Percentiles rank a stretch among this genome's conserved stretches.
Conservation (phyloP, 2,329 filamentous ascomycete species). For the Fusarium paranaense region DNA sequence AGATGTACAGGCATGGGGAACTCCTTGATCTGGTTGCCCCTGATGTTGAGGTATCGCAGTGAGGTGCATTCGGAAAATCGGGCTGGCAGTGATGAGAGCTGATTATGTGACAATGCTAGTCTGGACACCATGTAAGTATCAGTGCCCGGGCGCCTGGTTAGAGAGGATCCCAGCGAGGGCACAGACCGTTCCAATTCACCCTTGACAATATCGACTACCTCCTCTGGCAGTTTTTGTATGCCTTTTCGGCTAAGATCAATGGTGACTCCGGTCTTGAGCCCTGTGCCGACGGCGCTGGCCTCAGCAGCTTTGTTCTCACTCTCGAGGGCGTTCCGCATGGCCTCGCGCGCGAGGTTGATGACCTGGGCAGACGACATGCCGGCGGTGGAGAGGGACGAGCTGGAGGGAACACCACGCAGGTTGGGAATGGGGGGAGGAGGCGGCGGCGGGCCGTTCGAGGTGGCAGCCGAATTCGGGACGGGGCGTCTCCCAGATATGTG, state of each 20-base stretch:
- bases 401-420: conserved; percentile 60
- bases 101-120: conserved; percentile 85
- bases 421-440: conserved; percentile 61
- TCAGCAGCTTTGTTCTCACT: conserved; percentile 74
- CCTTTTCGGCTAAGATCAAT: conserved; percentile 82
- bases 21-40: conserved; percentile 78
- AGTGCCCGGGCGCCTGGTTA: conserved; percentile 20
- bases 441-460: conserved; percentile 55
- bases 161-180: conserved; percentile 13
- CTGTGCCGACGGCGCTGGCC: conserved; percentile 67
- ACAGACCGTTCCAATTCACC: conserved; percentile 77
- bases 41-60: conserved; percentile 82
- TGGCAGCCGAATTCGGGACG: conserved; percentile 52
- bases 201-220: conserved; percentile 80
- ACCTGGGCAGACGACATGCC: conserved; percentile 72
- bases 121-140: conserved; percentile 55
- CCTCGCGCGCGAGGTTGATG: conserved; percentile 72
- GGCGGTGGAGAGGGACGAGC: conserved; percentile 60
- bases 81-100: conserved; percentile 74
- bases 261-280: conserved; percentile 77
- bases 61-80: conserved; percentile 82
- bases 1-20: conserved; percentile 66
- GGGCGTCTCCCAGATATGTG: conserved; percentile 54
- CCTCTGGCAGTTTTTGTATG: conserved; percentile 77
- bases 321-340: conserved; percentile 74